A percentile compares a stretch with the other conserved stretches of the same genome.
Conservation (phyloP, 2,329 filamentous ascomycete genomes). For the Phyllosticta citriasiana region DNA sequence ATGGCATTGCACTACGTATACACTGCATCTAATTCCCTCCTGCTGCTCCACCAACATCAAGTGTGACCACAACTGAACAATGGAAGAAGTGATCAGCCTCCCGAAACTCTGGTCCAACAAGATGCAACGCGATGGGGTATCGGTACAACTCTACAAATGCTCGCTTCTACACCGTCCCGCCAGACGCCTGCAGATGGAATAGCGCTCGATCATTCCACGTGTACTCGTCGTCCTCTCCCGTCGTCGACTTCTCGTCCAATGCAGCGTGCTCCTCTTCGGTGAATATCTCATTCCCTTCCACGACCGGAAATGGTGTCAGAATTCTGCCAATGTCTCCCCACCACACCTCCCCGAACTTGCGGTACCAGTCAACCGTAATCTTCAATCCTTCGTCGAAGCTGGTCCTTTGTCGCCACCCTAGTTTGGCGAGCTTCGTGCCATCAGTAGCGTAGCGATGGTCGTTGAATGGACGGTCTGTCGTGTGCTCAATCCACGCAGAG, state of each 20-base stretch:
- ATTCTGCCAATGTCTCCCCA: conserved; percentile 31
- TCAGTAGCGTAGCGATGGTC: conserved; percentile 31
- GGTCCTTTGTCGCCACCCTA: conserved; percentile 28
- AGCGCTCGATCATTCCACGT: conserved; percentile 21
- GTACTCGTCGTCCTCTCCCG: conserved; percentile 13
- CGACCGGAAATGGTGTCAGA: conserved; percentile 29
- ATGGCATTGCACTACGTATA: neutral
- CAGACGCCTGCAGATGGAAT: conserved; percentile 15
- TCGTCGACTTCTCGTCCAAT: conserved; percentile 12
- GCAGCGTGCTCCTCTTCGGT: conserved; percentile 31
- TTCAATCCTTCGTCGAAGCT: conserved; percentile 27
- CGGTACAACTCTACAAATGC: neutral
- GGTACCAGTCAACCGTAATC: conserved; percentile 30
- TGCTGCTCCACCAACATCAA: neutral
- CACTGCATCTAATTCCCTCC: neutral
- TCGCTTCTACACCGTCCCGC: conserved; percentile 10
- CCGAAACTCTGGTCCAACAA: neutral
- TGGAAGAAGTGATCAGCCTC: neutral
- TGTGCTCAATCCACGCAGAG: conserved; percentile 60
- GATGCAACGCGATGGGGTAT: neutral
- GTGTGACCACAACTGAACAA: no score
- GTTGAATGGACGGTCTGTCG: conserved; percentile 60
- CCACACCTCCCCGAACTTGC: conserved; percentile 29
- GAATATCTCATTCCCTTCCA: conserved; percentile 30
- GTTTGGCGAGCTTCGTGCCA: conserved; percentile 25